A percentile compares a stretch with the other conserved stretches of the same genome.
Evolutionary conservation across 768 basidiomycete genomes (phyloP).

Genomic region (Serendipita sp.): DNA sequence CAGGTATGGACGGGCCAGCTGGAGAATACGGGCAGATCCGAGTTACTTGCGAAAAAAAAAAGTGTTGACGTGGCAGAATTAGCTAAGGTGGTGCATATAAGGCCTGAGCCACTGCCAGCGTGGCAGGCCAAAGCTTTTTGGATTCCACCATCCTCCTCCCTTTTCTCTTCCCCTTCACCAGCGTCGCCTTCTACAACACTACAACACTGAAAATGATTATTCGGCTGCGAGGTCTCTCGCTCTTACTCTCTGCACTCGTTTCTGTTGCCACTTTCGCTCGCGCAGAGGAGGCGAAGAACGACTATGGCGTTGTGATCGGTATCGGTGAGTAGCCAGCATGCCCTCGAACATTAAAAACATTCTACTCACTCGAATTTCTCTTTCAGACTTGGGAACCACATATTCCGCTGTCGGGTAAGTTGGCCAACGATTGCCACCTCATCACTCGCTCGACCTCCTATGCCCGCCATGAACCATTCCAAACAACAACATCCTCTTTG

Average conservation of each 20-base stretch:
- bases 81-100: not conserved
- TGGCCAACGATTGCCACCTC: not conserved
- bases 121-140: not conserved
- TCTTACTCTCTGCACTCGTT: constrained; percentile 23
- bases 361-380: constrained; percentile 11
- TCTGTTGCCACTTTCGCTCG: constrained; percentile 56
- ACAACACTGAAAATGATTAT: not conserved
- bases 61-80: not conserved
- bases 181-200: not conserved
- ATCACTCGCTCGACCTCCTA: not conserved
- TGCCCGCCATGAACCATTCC: constrained; percentile 1
- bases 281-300: constrained; percentile 41
- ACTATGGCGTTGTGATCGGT: constrained; percentile 89
- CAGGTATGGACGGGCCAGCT: too few species aligned
- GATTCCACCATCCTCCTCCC: not conserved
- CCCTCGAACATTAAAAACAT: not conserved
- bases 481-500: not conserved
- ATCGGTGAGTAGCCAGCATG: constrained; percentile 41
- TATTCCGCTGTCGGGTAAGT: constrained; percentile 93
- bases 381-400: constrained; percentile 77
- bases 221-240: constrained; percentile 5
- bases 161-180: not conserved
- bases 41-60: not conserved
- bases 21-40: too few species aligned
- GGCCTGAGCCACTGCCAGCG: not conserved